A percentile compares a stretch with the other conserved stretches of the same genome.
Conservation (phyloP, 2,329 filamentous ascomycete species). For the Teratosphaeria zuluensis region DNA sequence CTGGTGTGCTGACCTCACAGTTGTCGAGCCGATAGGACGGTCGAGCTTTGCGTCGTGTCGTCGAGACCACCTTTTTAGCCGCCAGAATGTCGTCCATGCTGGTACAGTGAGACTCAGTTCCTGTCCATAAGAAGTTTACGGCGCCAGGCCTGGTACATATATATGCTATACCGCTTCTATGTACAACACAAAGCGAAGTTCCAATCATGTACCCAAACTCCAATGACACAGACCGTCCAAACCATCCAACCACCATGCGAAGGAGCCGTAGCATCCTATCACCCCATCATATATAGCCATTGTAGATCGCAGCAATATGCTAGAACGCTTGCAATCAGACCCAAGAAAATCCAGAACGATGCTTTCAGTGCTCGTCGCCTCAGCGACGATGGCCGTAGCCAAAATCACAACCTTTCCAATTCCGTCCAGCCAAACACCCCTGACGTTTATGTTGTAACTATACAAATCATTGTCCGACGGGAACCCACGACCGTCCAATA, state of each 20-base stretch:
- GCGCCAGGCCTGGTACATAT: too few relatives aligned
- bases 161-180: neutral
- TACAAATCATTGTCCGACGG: constrained; percentile 11
- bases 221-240: neutral
- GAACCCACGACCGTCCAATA: constrained; percentile 41
- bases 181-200: neutral
- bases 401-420: neutral
- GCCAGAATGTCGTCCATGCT: too few relatives aligned
- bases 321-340: neutral
- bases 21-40: too few relatives aligned
- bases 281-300: neutral
- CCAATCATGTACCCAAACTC: neutral
- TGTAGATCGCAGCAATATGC: neutral
- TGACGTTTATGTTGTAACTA: neutral
- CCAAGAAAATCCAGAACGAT: neutral
- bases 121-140: too few relatives aligned
- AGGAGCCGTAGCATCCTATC: neutral
- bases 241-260: neutral
- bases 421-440: neutral
- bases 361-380: neutral
- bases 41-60: too few relatives aligned
- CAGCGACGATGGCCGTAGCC: neutral
- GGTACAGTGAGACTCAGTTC: too few relatives aligned
- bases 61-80: too few relatives aligned
- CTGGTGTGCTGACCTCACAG: too few relatives aligned